Percentiles rank a stretch among this genome's conserved stretches.
phyloP scores from a whole-genome alignment of 2,329 filamentous ascomycete species.

The Diplodia corticola region DNA sequence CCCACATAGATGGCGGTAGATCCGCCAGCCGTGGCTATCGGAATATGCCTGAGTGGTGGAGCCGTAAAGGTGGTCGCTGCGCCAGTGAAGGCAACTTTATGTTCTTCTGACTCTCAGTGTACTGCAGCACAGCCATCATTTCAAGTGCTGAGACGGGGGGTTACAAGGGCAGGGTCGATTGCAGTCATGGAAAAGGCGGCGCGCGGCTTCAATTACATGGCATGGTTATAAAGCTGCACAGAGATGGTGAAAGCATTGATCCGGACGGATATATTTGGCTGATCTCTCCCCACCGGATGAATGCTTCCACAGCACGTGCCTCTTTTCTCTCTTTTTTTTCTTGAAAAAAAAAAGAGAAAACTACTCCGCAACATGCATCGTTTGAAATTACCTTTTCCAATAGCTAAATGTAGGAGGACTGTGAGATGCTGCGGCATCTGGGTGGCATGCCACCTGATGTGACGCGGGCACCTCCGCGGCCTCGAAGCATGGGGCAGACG shows the following conservation, averaged over 20 bases:
- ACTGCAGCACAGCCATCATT: no score
- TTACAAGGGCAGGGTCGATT: no score
- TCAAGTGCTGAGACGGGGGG: no score
- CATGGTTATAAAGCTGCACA: not conserved
- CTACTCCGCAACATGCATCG: not conserved
- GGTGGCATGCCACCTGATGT: slow-evolving; percentile 1
- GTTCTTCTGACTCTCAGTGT: no score
- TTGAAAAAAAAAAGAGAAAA: not conserved
- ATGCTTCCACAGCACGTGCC: not conserved
- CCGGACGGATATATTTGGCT: not conserved
- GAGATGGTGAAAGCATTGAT: not conserved
- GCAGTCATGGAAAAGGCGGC: no score
- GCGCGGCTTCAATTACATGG: no score
- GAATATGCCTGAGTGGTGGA: no score
- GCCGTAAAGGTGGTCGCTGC: no score
- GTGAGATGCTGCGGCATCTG: not conserved
- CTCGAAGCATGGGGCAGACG: not conserved
- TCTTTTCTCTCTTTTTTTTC: no score
- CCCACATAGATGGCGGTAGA: no score
- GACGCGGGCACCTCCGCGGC: slow-evolving; percentile 6
- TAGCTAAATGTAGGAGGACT: not conserved
- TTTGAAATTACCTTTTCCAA: not conserved
- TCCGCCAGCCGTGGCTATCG: no score
- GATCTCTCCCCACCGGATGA: not conserved
- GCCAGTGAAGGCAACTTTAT: no score